These are phyloP conservation scores for Diplocarpon rosae DNA, from an alignment of 2,329 filamentous ascomycete species.

Conservation along the genomic window DNA sequence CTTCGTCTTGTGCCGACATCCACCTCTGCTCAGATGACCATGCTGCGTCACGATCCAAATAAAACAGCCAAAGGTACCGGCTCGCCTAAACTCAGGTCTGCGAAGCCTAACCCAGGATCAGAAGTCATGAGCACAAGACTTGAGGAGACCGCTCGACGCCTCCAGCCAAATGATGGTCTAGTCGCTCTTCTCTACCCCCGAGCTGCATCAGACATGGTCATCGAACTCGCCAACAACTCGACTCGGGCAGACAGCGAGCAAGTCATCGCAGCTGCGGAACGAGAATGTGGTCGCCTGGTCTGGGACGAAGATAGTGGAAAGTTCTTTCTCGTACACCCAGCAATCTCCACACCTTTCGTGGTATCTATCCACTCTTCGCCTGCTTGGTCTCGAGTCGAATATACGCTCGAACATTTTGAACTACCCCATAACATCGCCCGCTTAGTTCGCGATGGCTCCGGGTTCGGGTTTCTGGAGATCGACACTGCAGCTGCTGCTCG, in stretches of 20 bases:
- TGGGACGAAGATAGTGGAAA: slow-evolving; percentile 52
- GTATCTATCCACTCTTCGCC: slow-evolving; percentile 46
- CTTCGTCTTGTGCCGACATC: slow-evolving; percentile 54
- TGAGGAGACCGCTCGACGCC: slow-evolving; percentile 41
- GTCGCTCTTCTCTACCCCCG: slow-evolving; percentile 59
- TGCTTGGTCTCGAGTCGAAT: slow-evolving; percentile 50
- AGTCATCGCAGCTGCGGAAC: slow-evolving; percentile 50
- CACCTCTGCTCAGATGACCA: slow-evolving; percentile 47
- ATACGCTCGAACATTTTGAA: slow-evolving; percentile 54
- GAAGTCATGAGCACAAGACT: slow-evolving; percentile 47
- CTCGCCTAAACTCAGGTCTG: slow-evolving; percentile 15
- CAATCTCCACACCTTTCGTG: slow-evolving; percentile 51
- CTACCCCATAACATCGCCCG: slow-evolving; percentile 48
- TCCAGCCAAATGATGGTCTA: slow-evolving; percentile 48
- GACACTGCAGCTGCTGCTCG: slow-evolving; percentile 47
- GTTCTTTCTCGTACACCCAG: slow-evolving; percentile 53
- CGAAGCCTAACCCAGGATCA: slow-evolving; percentile 17
- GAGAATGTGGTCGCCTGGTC: slow-evolving; percentile 60
- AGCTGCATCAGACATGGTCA: slow-evolving; percentile 50
- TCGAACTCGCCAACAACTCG: slow-evolving; percentile 33
- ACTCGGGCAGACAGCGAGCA: slow-evolving; percentile 45
- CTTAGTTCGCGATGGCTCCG: slow-evolving; percentile 48
- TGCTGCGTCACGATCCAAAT: slow-evolving; percentile 48
- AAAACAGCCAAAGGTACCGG: slow-evolving; percentile 31
- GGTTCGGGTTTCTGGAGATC: slow-evolving; percentile 48